Conservation (phyloP, 257 asterid genomes). For the Anisodus tanguticus region DNA sequence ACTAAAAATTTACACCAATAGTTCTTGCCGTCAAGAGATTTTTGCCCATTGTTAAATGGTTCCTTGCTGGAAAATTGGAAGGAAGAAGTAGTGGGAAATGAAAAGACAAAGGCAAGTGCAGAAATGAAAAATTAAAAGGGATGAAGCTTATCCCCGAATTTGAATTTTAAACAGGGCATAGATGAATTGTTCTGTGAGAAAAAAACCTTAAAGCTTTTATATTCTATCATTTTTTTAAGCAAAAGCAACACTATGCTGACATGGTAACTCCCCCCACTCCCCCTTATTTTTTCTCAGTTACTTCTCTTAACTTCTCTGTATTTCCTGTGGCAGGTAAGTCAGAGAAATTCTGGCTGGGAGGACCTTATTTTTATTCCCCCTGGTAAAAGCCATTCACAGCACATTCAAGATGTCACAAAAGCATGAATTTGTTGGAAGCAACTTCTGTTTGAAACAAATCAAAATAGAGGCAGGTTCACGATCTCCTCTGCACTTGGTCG, state of each 20-base stretch:
- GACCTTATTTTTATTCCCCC: constrained; percentile 92
- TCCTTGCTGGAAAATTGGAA: constrained; percentile 1
- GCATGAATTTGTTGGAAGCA: constrained; percentile 36
- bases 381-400: constrained; percentile 90
- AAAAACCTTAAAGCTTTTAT: background rate
- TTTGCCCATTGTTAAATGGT: background rate
- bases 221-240: background rate
- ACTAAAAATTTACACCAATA: background rate
- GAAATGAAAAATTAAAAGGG: background rate
- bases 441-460: background rate
- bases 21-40: background rate
- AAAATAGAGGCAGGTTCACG: background rate
- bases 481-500: background rate
- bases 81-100: background rate
- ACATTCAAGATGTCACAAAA: constrained; percentile 72
- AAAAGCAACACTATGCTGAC: background rate
- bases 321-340: constrained; percentile 56
- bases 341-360: constrained; percentile 86
- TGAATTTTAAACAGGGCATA: background rate
- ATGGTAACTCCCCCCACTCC: background rate
- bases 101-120: background rate
- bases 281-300: background rate
- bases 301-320: constrained; percentile 1
- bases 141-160: background rate
- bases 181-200: background rate